Conservation (phyloP, 495 filamentous ascomycete species). For the Penicillium soppii region DNA sequence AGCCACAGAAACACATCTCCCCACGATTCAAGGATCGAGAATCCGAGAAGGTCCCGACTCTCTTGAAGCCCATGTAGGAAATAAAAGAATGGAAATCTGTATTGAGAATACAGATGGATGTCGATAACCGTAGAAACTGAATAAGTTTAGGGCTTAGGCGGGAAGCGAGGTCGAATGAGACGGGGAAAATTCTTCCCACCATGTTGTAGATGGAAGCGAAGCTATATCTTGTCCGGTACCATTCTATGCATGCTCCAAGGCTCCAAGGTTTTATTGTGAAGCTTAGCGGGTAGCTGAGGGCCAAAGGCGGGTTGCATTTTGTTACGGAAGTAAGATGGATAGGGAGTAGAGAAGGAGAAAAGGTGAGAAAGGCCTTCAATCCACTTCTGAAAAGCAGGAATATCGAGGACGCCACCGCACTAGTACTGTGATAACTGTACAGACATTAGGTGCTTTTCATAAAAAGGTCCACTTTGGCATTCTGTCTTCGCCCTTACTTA, state of each 20-base stretch:
- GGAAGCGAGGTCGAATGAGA: conserved; percentile 12
- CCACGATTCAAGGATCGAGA: not conserved
- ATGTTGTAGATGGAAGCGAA: conserved; percentile 11
- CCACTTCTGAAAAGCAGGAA: too few relatives aligned
- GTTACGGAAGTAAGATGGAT: not conserved
- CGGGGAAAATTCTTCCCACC: conserved; percentile 14
- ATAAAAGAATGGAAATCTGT: conserved; percentile 12
- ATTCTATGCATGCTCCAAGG: conserved; percentile 9
- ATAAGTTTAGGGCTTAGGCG: conserved; percentile 14
- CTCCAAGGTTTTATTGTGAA: conserved; percentile 16
- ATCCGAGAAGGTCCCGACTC: not conserved
- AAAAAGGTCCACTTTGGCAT: too few relatives aligned
- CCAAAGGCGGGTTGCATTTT: conserved; percentile 1
- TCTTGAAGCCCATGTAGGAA: conserved; percentile 4
- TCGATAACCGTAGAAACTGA: conserved; percentile 5
- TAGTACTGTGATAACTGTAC: too few relatives aligned
- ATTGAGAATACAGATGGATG: not conserved
- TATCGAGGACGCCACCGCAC: too few relatives aligned
- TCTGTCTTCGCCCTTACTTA: too few relatives aligned
- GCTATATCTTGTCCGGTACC: conserved; percentile 8
- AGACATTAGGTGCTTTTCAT: too few relatives aligned
- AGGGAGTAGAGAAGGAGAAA: too few relatives aligned
- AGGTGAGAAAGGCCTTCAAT: too few relatives aligned
- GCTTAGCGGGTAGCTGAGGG: conserved; percentile 6
- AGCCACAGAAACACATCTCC: conserved; percentile 7